Conservation (phyloP, 176 grass and related monocot species). For the Oryza officinalis region DNA sequence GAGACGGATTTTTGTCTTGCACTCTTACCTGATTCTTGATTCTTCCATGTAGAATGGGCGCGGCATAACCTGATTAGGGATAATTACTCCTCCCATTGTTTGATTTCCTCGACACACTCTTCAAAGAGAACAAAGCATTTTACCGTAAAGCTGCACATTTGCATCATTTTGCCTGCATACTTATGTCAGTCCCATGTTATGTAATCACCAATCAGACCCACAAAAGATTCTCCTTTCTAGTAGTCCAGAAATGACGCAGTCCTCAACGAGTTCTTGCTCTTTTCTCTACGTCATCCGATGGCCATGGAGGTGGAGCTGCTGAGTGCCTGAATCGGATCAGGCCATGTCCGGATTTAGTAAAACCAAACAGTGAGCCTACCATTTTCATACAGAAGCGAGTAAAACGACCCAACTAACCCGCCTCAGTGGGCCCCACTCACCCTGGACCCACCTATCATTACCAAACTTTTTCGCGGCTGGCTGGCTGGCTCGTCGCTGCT, state of each 20-base stretch:
- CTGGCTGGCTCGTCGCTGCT: conserved; percentile 7
- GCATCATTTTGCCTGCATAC: background rate
- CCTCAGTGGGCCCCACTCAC: background rate
- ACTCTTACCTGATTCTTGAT: background rate
- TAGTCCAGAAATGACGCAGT: background rate
- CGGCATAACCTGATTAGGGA: background rate
- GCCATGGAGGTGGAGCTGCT: background rate
- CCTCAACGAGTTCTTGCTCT: background rate
- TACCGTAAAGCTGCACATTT: background rate
- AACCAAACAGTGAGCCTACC: background rate
- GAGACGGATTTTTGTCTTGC: background rate
- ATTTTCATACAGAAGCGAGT: background rate
- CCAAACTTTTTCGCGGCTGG: conserved; percentile 5
- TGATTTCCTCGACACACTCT: background rate
- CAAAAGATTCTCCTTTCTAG: background rate
- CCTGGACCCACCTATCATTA: background rate
- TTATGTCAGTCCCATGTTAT: background rate
- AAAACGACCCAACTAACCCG: background rate
- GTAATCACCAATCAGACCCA: background rate
- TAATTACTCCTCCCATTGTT: background rate
- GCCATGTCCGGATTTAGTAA: conserved; percentile 6
- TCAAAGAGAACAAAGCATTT: background rate
- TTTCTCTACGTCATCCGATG: background rate
- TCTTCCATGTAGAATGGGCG: background rate
- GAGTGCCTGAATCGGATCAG: background rate